These are phyloP conservation scores for Hamigera avellanea DNA, from an alignment of 495 filamentous ascomycete genomes.

Conservation along the genomic window DNA sequence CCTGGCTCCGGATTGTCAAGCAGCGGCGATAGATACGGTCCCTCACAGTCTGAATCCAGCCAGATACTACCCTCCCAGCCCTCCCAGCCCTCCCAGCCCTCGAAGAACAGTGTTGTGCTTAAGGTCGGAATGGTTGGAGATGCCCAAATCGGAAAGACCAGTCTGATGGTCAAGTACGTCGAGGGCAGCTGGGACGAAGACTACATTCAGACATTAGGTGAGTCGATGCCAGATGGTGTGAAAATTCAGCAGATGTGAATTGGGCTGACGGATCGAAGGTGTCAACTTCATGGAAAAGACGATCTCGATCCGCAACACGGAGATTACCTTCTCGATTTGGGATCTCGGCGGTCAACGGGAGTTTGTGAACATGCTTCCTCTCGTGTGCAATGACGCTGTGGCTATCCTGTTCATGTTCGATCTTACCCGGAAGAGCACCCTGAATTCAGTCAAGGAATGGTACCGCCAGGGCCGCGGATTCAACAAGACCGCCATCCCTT, in stretches of 20 bases:
- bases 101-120: slow-evolving; percentile 86
- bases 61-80: slow-evolving; percentile 29
- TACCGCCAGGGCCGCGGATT: slow-evolving; percentile 95
- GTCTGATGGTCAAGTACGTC: slow-evolving; percentile 98
- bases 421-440: slow-evolving; percentile 89
- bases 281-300: slow-evolving; percentile 99
- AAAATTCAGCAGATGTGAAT: too few species aligned
- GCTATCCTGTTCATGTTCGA: slow-evolving; percentile 99
- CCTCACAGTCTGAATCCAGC: slow-evolving; percentile 29
- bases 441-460: slow-evolving; percentile 99
- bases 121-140: slow-evolving; percentile 99
- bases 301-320: slow-evolving; percentile 97
- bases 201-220: slow-evolving; percentile 96
- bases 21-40: slow-evolving; percentile 27
- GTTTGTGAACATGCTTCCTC: slow-evolving; percentile 97
- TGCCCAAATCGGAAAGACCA: slow-evolving; percentile 98
- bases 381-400: slow-evolving; percentile 97
- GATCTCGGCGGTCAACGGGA: slow-evolving; percentile 95
- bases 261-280: slow-evolving; percentile 26
- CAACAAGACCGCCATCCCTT: slow-evolving; percentile 98
- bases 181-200: slow-evolving; percentile 99
- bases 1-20: slow-evolving; percentile 40
- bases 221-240: slow-evolving; percentile 6
- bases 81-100: slow-evolving; percentile 30
- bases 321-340: slow-evolving; percentile 99